Percentiles rank a stretch among this genome's conserved stretches.
phyloP scores from a whole-genome alignment of 306 rosid species.

The Sophora flavescens region DNA sequence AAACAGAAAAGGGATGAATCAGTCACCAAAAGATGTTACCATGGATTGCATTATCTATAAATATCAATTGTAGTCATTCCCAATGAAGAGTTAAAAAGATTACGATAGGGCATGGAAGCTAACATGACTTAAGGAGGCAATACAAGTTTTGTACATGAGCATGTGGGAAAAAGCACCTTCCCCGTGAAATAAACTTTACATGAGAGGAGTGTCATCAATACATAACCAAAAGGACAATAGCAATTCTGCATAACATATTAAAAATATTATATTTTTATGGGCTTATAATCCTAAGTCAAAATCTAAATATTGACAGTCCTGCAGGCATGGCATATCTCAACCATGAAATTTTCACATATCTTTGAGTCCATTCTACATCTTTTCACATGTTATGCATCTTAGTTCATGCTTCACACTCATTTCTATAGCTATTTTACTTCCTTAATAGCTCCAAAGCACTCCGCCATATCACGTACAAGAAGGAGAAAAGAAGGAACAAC shows the following conservation, averaged over 20 bases:
- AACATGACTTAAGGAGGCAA: not conserved
- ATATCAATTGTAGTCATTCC: not conserved
- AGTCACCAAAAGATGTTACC: not conserved
- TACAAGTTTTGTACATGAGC: not conserved
- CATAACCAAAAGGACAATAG: not conserved
- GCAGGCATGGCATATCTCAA: not conserved
- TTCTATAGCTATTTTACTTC: not conserved
- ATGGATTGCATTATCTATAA: not conserved
- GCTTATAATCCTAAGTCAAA: not conserved
- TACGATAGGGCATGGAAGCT: not conserved
- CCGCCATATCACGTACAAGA: not conserved
- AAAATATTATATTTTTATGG: not conserved
- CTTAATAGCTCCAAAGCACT: not conserved
- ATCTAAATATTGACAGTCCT: not conserved
- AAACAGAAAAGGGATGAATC: not conserved
- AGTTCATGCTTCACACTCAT: not conserved
- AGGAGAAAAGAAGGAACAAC: not conserved
- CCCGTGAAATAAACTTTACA: constrained; percentile 10
- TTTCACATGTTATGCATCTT: not conserved
- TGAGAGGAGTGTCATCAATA: not conserved
- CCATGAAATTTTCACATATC: not conserved
- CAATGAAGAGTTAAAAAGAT: not conserved
- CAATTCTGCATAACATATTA: not conserved
- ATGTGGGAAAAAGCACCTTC: not conserved
- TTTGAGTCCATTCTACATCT: not conserved